Percentiles rank a stretch among this genome's conserved stretches.
These are phyloP conservation scores for Mycogone perniciosa DNA, from an alignment of 2,329 filamentous ascomycete species.

Conservation along the genomic window DNA sequence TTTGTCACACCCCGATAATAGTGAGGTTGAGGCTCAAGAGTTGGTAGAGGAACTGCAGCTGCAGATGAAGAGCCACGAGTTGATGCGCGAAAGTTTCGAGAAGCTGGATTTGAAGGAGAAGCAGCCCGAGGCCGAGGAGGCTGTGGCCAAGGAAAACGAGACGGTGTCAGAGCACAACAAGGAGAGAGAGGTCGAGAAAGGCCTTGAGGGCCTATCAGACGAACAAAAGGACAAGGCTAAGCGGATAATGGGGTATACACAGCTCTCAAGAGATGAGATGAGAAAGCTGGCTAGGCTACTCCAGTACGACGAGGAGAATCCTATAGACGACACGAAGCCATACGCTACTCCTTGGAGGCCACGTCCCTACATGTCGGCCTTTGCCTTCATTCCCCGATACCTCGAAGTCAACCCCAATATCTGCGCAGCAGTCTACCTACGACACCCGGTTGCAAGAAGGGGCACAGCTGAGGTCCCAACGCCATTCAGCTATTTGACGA, in stretches of 20 bases:
- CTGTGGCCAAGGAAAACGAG: slow-evolving; percentile 15
- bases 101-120: slow-evolving; percentile 21
- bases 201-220: slow-evolving; percentile 27
- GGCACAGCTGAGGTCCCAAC: slow-evolving; percentile 78
- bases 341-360: slow-evolving; percentile 91
- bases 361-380: slow-evolving; percentile 78
- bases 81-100: slow-evolving; percentile 25
- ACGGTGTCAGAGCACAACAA: slow-evolving; percentile 20
- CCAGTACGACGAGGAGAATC: slow-evolving; percentile 63
- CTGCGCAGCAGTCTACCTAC: slow-evolving; percentile 88
- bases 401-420: slow-evolving; percentile 97
- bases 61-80: slow-evolving; percentile 28
- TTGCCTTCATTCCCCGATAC: slow-evolving; percentile 91
- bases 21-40: slow-evolving; percentile 22
- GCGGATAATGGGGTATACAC: slow-evolving; percentile 27
- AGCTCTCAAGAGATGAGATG: slow-evolving; percentile 44
- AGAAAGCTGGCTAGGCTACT: slow-evolving; percentile 51
- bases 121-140: slow-evolving; percentile 14
- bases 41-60: slow-evolving; percentile 27
- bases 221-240: slow-evolving; percentile 28
- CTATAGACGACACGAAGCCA: slow-evolving; percentile 68
- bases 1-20: slow-evolving; percentile 37
- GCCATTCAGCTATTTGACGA: slow-evolving; percentile 65
- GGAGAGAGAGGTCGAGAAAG: slow-evolving; percentile 28
- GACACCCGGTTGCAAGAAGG: slow-evolving; percentile 84